Base-by-base conservation (phyloP, 257 asterid species). In the Jaltomata sinuosa region DNA sequence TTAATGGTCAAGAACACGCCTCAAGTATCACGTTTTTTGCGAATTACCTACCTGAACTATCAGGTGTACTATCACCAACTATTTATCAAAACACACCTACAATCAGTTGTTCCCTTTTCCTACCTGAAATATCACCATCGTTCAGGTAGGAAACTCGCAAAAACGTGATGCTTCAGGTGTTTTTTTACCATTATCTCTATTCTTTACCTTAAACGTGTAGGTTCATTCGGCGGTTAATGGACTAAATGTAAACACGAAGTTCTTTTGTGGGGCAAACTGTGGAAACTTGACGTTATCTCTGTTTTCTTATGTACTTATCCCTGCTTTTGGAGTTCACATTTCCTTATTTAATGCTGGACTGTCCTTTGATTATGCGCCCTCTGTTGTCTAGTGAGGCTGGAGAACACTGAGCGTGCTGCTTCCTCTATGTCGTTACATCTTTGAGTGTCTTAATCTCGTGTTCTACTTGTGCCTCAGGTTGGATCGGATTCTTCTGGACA, bases 401-500 rank as follows among this genome's bases (percentile, higher is more conserved):
- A 36, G 47, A 81, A 5, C 5, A n/a, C 11, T 16, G 12, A 40
- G 9, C 0, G 2, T 25, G 27, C 31, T 47, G 42, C 12, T 42
- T 52, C 22, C 54, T 16, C 50, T 61, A 10, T 19, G 3, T 8
- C 25, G 40, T 71, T 34, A 25, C 18, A 7, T 72, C 2, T 25
- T 2, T 14, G 22, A 22, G 1, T 47, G 12, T 32, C n/a, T 3
- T 4, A n/a, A 40, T 19, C 27, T 16, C 34, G 74, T 9, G 22
- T 34, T 81, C n/a, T 67, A 65, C 49, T 22, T 80, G 36, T 5
- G 74, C 67, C 82, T 68, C 95, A 95, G 98, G 96, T 71, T 95
- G 98, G 97, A 90, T 95, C 25, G 98, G 97, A 11, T 90, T 95
- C 88, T 91, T 94, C 82, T 92, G 89, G 88, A 79, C 71, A 6